phyloP scores from a whole-genome alignment of 495 filamentous ascomycete genomes.

The Tuber calosporum region DNA sequence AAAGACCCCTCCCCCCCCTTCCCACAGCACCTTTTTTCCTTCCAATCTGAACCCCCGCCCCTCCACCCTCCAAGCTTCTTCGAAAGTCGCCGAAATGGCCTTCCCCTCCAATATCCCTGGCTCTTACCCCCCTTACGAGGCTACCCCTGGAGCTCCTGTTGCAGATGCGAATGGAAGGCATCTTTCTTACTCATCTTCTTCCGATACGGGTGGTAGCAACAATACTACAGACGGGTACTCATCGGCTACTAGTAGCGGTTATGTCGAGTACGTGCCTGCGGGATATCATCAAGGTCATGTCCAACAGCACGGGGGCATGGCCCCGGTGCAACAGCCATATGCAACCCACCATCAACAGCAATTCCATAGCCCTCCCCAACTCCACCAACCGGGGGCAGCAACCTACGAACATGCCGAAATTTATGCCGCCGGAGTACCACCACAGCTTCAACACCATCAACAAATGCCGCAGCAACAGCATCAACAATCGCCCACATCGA shows the following conservation, averaged over 20 bases:
- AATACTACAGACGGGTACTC: constrained; percentile 29
- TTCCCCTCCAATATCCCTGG: constrained; percentile 26
- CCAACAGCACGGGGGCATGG: constrained; percentile 3
- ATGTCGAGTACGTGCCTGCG: constrained; percentile 20
- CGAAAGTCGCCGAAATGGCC: constrained; percentile 30
- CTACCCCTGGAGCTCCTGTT: constrained; percentile 1
- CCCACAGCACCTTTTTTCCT: neutral
- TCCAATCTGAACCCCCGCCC: neutral
- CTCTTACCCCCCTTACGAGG: constrained; percentile 16
- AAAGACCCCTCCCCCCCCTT: neutral
- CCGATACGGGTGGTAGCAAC: constrained; percentile 11
- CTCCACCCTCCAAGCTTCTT: neutral
- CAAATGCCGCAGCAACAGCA: constrained; percentile 18
- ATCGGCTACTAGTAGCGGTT: constrained; percentile 23
- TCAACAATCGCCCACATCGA: constrained; percentile 23
- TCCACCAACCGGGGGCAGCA: constrained; percentile 7
- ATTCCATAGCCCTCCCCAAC: constrained; percentile 6
- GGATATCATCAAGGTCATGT: constrained; percentile 19
- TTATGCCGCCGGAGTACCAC: constrained; percentile 18
- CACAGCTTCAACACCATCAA: constrained; percentile 20
- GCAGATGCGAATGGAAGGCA: constrained; percentile 13
- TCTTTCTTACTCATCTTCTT: constrained; percentile 14
- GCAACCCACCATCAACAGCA: constrained; percentile 14
- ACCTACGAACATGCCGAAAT: constrained; percentile 21
- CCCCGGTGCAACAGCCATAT: constrained; percentile 5